Conservation (phyloP, 2,329 filamentous ascomycete genomes). For the Sporothrix brunneoviolacea region DNA sequence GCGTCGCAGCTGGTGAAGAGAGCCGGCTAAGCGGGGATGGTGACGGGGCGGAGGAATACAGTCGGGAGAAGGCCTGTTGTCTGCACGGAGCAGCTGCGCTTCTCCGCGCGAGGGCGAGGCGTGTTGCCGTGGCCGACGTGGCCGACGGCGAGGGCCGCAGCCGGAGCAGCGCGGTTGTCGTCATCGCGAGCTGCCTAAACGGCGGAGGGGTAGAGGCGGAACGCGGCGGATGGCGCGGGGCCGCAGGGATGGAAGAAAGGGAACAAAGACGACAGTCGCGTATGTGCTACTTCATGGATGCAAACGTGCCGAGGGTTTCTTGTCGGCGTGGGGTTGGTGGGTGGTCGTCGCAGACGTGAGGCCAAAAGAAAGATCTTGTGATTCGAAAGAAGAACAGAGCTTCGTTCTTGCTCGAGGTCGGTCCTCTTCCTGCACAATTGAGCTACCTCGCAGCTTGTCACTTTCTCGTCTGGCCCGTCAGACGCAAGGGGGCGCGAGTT, state of each 20-base stretch:
- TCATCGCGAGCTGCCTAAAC: conserved; percentile 3
- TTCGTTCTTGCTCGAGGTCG: not conserved
- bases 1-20: not conserved
- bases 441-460: no score
- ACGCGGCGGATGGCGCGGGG: conserved; percentile 8
- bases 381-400: not conserved
- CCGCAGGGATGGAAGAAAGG: not conserved
- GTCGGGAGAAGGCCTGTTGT: conserved; percentile 6
- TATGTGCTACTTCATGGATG: not conserved
- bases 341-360: not conserved
- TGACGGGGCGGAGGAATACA: conserved; percentile 23
- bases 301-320: no score
- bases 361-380: no score
- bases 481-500: not conserved
- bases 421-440: not conserved
- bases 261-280: not conserved
- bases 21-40: conserved; percentile 21
- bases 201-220: not conserved
- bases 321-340: not conserved
- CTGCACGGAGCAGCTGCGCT: conserved; percentile 14
- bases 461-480: not conserved
- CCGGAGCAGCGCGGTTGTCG: conserved; percentile 12
- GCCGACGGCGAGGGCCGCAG: conserved; percentile 10
- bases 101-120: not conserved
- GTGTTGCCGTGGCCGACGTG: conserved; percentile 5